phyloP scores from a whole-genome alignment of 768 basidiomycete species.

The Tylopilus balloui region DNA sequence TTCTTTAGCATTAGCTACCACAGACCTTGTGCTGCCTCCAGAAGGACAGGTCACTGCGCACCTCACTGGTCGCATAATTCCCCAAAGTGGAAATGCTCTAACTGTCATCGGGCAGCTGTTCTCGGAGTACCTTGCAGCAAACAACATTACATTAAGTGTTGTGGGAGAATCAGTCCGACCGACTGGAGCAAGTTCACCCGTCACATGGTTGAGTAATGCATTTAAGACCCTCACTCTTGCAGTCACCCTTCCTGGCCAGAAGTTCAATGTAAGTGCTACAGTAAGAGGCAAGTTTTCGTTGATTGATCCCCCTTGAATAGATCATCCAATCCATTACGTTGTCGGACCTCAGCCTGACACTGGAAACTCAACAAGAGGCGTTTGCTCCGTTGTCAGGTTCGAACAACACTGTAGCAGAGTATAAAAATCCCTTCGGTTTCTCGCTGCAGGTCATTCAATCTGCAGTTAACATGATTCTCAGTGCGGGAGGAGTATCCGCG shows the following conservation, averaged over 20 bases:
- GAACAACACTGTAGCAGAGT: conserved; percentile 48
- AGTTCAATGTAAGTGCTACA: conserved; percentile 39
- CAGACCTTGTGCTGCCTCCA: conserved; percentile 47
- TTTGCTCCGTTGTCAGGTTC: conserved; percentile 62
- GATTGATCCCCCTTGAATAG: conserved; percentile 23
- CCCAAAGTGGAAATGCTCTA: conserved; percentile 53
- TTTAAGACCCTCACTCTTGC: conserved; percentile 61
- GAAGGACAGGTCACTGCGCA: conserved; percentile 45
- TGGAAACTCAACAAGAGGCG: conserved; percentile 48
- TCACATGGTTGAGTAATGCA: conserved; percentile 64
- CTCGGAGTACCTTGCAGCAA: conserved; percentile 57
- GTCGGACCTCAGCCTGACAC: conserved; percentile 50
- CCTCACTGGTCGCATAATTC: conserved; percentile 60
- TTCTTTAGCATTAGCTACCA: conserved; percentile 47
- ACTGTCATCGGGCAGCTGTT: conserved; percentile 58
- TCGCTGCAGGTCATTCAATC: conserved; percentile 59
- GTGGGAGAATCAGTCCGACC: conserved; percentile 60
- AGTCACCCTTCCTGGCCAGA: conserved; percentile 60
- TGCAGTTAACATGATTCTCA: conserved; percentile 51
- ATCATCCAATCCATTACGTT: conserved; percentile 63
- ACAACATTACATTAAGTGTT: conserved; percentile 58
- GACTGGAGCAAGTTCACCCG: conserved; percentile 43
- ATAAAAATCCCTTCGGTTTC: conserved; percentile 76
- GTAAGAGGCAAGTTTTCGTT: neutral
- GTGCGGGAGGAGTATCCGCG: conserved; percentile 42